These are phyloP conservation scores for Cutaneotrichosporon sp. DNA, from an alignment of 1,284 basidiomycete genomes.

Conservation along the genomic window DNA sequence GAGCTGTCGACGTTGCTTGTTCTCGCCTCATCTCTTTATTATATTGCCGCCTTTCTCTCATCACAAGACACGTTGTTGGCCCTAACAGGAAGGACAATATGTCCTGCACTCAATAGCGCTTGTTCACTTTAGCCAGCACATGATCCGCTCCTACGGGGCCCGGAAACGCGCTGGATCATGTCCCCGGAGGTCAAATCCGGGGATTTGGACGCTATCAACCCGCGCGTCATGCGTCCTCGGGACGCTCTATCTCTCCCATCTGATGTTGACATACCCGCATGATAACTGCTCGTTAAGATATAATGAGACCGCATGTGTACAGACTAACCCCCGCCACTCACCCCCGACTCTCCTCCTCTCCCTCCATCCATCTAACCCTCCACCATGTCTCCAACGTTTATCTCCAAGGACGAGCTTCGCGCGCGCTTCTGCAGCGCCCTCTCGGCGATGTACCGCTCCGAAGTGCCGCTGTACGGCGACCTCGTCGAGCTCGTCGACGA, in stretches of 20 bases:
- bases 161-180: background rate
- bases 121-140: too few relatives aligned
- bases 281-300: background rate
- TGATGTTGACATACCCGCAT: too few relatives aligned
- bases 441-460: conserved; percentile 45
- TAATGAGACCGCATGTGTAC: background rate
- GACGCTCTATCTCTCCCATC: too few relatives aligned
- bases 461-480: conserved; percentile 50
- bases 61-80: too few relatives aligned
- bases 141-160: too few relatives aligned
- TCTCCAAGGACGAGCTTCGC: conserved; percentile 37
- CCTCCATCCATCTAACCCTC: background rate
- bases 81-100: too few relatives aligned
- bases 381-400: conserved; percentile 4
- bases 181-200: background rate
- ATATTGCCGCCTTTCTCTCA: too few relatives aligned
- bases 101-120: too few relatives aligned
- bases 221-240: too few relatives aligned
- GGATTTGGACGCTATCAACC: background rate
- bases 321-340: background rate
- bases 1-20: too few relatives aligned
- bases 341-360: background rate
- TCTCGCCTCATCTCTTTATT: too few relatives aligned
- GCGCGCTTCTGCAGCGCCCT: conserved; percentile 43
- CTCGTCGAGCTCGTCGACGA: conserved; percentile 47